Evolutionary conservation across 306 rosid genomes (phyloP), one percentile per base, ranked within the genome.

Genomic region (Fagus crenata): DNA sequence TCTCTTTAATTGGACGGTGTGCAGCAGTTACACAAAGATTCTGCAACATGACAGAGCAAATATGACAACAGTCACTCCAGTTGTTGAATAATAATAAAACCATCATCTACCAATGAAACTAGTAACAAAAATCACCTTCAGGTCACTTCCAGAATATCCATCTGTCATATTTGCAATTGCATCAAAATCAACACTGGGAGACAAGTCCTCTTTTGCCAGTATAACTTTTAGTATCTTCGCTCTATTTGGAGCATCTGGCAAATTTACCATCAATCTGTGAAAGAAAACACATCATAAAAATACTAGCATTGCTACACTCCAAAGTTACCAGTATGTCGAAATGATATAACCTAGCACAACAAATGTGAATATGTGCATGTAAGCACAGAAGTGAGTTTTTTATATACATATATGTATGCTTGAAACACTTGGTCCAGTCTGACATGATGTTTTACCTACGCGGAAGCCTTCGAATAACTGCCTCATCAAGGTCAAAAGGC

Each of bases 401-500:
- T 67, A 9, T 69, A 37, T 42, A 32, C 33, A 36, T 8, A 6
- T 13, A 40, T 11, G 32, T 68, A 32, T 37, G 70, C 4, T 8
- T 9, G 80, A 36, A 15, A 81, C 28, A 69, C 18, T 54, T 37
- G 77, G 22, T 49, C 76, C 43, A 72, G 64, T 74, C 42, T 64
- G 81, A 69, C 69, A 49, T 17, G 71, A 74, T 41, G 60, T 53
- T 59, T 83, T 84, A 91, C 99, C 99, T 88, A 15, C 99, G 97
- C 6, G 99, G 99, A 73, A 96, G 84, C 93, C 99, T 91, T 80
- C 98, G 89, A 75, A 96, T 91, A 90, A 96, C 99, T 75, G 99
- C 99, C 86, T 96, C 99, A 64, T 96, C 99, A 69, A 96, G 97
- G 88, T 96, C 99, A 86, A 82, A 96, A 53, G 99, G 99, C 80